Conservation (phyloP, 805 yeast species). For the Allodekkera sacchari region DNA sequence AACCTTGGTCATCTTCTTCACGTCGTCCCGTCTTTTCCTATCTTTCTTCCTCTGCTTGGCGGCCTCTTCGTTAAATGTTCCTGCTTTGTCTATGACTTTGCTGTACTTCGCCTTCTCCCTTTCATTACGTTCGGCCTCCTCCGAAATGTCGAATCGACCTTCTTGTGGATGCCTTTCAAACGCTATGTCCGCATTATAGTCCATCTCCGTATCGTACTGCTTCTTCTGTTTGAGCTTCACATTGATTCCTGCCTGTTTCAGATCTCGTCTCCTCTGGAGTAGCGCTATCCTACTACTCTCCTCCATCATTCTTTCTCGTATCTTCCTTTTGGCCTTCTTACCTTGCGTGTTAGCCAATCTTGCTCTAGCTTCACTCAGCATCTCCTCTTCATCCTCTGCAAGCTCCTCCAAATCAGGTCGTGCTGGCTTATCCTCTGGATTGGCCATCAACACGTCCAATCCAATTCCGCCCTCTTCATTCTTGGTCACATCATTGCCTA, state of each 20-base stretch:
- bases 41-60: constrained; percentile 20
- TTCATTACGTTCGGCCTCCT: constrained; percentile 42
- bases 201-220: constrained; percentile 54
- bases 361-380: constrained; percentile 92
- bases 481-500: constrained; percentile 12
- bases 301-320: constrained; percentile 72
- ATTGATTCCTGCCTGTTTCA: constrained; percentile 71
- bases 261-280: constrained; percentile 70
- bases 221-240: constrained; percentile 41
- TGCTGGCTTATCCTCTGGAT: constrained; percentile 74
- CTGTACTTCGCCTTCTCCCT: constrained; percentile 34
- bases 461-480: constrained; percentile 10
- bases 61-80: constrained; percentile 33
- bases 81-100: constrained; percentile 19
- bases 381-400: constrained; percentile 84
- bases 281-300: constrained; percentile 71
- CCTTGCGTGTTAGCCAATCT: constrained; percentile 90
- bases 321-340: constrained; percentile 86
- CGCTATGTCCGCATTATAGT: constrained; percentile 77
- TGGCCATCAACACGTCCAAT: constrained; percentile 52
- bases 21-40: constrained; percentile 7
- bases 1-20: constrained; percentile 2
- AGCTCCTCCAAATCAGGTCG: constrained; percentile 71
- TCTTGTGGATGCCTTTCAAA: constrained; percentile 61
- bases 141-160: constrained; percentile 61